phyloP scores from a whole-genome alignment of 2,329 filamentous ascomycete species.

The Colletotrichum lindemuthianum region DNA sequence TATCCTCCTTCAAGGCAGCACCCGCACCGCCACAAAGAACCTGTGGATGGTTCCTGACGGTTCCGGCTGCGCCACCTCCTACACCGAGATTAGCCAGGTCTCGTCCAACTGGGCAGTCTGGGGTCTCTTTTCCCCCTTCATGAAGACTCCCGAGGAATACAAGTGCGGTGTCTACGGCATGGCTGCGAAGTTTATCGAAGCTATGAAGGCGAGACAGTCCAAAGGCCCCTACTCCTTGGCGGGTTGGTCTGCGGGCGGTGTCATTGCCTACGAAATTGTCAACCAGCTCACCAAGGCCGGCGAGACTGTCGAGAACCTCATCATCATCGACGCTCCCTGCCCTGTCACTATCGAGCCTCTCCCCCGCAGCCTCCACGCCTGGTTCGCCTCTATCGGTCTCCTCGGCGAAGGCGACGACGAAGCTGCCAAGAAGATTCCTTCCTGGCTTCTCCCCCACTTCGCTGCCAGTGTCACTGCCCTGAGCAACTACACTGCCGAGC shows the following conservation, averaged over 20 bases:
- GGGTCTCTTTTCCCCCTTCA: slow-evolving; percentile 70
- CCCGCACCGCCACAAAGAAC: slow-evolving; percentile 53
- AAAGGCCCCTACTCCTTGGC: slow-evolving; percentile 73
- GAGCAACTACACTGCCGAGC: slow-evolving; percentile 74
- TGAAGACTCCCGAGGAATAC: slow-evolving; percentile 68
- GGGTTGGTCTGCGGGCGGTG: slow-evolving; percentile 82
- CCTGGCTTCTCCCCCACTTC: slow-evolving; percentile 82
- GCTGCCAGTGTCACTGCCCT: slow-evolving; percentile 74
- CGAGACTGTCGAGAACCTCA: slow-evolving; percentile 67
- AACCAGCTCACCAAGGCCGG: slow-evolving; percentile 67
- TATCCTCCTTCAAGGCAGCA: slow-evolving; percentile 60
- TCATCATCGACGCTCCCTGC: slow-evolving; percentile 74
- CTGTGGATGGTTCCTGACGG: slow-evolving; percentile 67
- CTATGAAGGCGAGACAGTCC: slow-evolving; percentile 78
- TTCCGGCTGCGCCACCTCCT: slow-evolving; percentile 72
- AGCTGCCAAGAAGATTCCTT: slow-evolving; percentile 64
- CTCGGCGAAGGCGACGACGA: slow-evolving; percentile 69
- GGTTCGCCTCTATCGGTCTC: slow-evolving; percentile 78
- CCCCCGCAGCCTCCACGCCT: slow-evolving; percentile 72
- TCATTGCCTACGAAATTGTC: slow-evolving; percentile 75
- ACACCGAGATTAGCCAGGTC: slow-evolving; percentile 68
- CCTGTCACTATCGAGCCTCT: slow-evolving; percentile 75
- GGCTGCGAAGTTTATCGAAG: slow-evolving; percentile 56
- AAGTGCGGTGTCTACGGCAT: slow-evolving; percentile 66
- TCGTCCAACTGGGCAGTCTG: slow-evolving; percentile 59